These are phyloP conservation scores for Trichoderma atroviride DNA, from an alignment of 2,329 filamentous ascomycete genomes.

Conservation along the genomic window DNA sequence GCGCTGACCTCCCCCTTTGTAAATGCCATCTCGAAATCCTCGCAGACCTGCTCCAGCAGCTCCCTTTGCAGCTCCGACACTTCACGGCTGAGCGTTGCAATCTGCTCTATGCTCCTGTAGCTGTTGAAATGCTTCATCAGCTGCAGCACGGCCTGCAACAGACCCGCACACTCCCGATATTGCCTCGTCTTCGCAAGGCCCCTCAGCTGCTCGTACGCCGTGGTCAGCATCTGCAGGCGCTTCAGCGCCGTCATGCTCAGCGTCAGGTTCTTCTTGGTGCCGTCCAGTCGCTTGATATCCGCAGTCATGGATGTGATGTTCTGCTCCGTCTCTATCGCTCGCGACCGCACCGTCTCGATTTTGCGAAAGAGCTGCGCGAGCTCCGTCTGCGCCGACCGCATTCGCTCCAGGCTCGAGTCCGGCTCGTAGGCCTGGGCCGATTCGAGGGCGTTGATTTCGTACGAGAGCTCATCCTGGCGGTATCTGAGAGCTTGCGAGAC, in stretches of 20 bases:
- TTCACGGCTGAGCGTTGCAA: conserved; percentile 87
- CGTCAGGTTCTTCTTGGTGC: conserved; percentile 94
- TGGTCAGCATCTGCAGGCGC: conserved; percentile 96
- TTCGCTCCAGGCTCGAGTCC: conserved; percentile 84
- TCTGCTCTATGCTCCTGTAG: conserved; percentile 97
- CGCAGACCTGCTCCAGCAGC: conserved; percentile 94
- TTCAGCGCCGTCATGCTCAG: conserved; percentile 98
- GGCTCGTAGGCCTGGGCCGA: conserved; percentile 82
- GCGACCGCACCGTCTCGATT: conserved; percentile 88
- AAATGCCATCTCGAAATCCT: conserved; percentile 96
- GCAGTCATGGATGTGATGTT: conserved; percentile 98
- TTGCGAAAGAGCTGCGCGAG: conserved; percentile 88
- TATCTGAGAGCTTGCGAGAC: conserved; percentile 73
- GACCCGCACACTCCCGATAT: conserved; percentile 90
- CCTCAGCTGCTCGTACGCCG: conserved; percentile 94
- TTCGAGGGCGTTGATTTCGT: conserved; percentile 72
- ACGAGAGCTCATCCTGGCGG: conserved; percentile 81
- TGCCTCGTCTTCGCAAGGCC: conserved; percentile 82
- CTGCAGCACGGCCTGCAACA: conserved; percentile 93
- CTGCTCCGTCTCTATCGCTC: conserved; percentile 89
- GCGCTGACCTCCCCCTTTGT: conserved; percentile 79
- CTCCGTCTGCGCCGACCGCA: conserved; percentile 88
- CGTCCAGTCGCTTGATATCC: conserved; percentile 95
- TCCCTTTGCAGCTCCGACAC: conserved; percentile 93
- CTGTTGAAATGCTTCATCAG: conserved; percentile 99